Percentiles rank a stretch among this genome's conserved stretches.
phyloP scores from a whole-genome alignment of 1,139 yeast genomes.

The Yamadazyma conglobata region DNA sequence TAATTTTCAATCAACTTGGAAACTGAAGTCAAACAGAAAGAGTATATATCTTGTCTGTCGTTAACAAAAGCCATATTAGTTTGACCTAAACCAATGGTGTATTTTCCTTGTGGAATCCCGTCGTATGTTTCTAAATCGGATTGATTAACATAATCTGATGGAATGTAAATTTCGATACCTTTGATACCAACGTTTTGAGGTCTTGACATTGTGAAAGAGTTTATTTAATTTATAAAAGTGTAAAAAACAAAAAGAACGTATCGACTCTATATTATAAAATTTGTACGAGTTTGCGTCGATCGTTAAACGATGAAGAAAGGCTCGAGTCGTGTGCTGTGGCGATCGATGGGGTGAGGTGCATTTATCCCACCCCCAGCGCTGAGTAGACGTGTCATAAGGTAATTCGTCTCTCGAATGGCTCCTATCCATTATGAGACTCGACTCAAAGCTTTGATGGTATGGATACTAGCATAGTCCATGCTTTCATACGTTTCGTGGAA shows the following conservation, averaged over 20 bases:
- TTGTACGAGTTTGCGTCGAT: too few species aligned
- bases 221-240: neutral
- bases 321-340: constrained; percentile 5
- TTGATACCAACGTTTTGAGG: constrained; percentile 84
- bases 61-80: constrained; percentile 97
- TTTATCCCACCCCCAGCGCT: too few species aligned
- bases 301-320: too few species aligned
- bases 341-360: too few species aligned
- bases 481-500: too few species aligned
- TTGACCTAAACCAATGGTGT: constrained; percentile 98
- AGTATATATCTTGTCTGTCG: constrained; percentile 96
- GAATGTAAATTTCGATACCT: constrained; percentile 90
- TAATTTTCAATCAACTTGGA: constrained; percentile 75
- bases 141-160: constrained; percentile 81
- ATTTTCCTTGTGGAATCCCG: constrained; percentile 89
- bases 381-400: too few species aligned
- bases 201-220: constrained; percentile 8
- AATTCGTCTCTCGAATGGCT: too few species aligned
- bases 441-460: too few species aligned
- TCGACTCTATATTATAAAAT: too few species aligned
- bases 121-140: constrained; percentile 81
- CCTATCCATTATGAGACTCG: too few species aligned
- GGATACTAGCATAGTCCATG: too few species aligned
- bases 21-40: constrained; percentile 81
- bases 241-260: too few species aligned